phyloP scores from a whole-genome alignment of 345 rosid species.

The Turritis glabra region DNA sequence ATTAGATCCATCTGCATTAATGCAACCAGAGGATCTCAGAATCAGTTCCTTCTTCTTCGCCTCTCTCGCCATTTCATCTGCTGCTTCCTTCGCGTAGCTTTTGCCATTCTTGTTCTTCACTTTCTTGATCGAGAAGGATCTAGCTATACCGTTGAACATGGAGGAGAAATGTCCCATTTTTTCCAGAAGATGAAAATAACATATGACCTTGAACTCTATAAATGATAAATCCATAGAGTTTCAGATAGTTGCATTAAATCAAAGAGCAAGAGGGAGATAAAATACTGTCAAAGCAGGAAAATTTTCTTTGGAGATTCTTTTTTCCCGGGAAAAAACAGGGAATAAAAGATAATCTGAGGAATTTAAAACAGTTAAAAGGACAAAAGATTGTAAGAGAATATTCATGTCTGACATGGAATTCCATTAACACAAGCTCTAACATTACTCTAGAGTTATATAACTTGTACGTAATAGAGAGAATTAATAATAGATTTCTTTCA shows the following conservation, averaged over 20 bases:
- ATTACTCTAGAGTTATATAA: constrained; percentile 14
- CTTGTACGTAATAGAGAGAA: neutral
- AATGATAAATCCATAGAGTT: constrained; percentile 1
- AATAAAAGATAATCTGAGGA: constrained; percentile 17
- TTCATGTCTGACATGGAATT: constrained; percentile 38
- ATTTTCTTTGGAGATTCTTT: constrained; percentile 26
- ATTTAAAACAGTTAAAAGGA: constrained; percentile 33
- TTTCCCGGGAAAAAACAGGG: constrained; percentile 39
- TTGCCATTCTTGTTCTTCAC: constrained; percentile 46
- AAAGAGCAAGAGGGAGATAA: constrained; percentile 38
- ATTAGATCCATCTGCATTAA: constrained; percentile 59
- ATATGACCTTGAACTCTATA: constrained; percentile 17
- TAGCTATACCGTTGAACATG: constrained; percentile 76
- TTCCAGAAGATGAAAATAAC: neutral
- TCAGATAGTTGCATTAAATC: constrained; percentile 27
- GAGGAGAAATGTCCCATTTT: constrained; percentile 80
- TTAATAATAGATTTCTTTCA: no score
- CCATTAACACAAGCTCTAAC: constrained; percentile 32
- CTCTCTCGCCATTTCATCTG: constrained; percentile 69
- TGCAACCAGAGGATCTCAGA: constrained; percentile 67
- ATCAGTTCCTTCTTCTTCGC: constrained; percentile 78
- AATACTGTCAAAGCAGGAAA: constrained; percentile 34
- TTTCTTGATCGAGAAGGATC: constrained; percentile 53
- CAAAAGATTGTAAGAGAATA: constrained; percentile 40
- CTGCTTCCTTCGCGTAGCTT: constrained; percentile 61